Evolutionary conservation across 805 yeast genomes (phyloP).

Genomic region (Tetrapisispora nanseiensis): DNA sequence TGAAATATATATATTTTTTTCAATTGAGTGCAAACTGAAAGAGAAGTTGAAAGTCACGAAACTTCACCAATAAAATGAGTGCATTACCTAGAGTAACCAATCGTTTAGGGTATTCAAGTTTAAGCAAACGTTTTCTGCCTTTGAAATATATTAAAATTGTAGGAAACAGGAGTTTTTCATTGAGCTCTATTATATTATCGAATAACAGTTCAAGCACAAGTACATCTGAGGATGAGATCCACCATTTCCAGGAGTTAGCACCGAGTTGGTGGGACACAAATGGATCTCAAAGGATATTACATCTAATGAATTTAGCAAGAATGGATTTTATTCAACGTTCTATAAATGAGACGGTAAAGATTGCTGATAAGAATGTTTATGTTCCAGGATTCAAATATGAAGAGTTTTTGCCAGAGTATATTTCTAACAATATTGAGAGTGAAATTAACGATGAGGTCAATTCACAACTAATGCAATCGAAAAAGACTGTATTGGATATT

Average conservation of each 20-base stretch:
- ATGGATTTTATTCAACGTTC: slow-evolving; percentile 76
- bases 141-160: too few relatives aligned
- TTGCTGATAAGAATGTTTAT: slow-evolving; percentile 36
- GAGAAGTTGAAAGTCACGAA: too few relatives aligned
- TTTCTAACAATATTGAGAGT: slow-evolving; percentile 46
- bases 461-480: slow-evolving; percentile 20
- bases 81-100: too few relatives aligned
- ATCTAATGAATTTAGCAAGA: slow-evolving; percentile 84
- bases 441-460: slow-evolving; percentile 34
- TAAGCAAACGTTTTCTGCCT: too few relatives aligned
- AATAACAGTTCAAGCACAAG: slow-evolving; percentile 3
- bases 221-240: slow-evolving; percentile 46
- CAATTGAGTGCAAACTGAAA: too few relatives aligned
- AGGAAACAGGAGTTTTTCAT: background rate
- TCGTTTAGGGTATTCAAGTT: too few relatives aligned
- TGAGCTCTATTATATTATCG: background rate
- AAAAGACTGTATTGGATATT: slow-evolving; percentile 61
- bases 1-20: too few relatives aligned
- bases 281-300: slow-evolving; percentile 89
- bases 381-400: slow-evolving; percentile 65
- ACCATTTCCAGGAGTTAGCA: slow-evolving; percentile 80
- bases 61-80: too few relatives aligned
- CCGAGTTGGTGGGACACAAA: slow-evolving; percentile 96
- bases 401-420: slow-evolving; percentile 52
- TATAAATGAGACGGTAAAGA: slow-evolving; percentile 29